Conservation (phyloP, 371 early-diverging fungal species). For the Mortierella sp. region DNA sequence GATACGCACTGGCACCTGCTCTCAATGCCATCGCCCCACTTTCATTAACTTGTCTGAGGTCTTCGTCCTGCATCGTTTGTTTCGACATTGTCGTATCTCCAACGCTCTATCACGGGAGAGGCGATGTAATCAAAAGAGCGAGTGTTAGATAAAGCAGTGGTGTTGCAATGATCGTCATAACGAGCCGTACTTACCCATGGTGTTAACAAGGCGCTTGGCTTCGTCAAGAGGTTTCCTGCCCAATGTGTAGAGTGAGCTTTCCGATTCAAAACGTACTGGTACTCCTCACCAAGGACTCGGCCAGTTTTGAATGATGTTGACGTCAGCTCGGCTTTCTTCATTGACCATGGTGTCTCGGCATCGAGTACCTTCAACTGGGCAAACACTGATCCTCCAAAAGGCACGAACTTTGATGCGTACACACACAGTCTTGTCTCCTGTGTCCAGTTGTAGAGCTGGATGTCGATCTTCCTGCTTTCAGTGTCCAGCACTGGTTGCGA, state of each 20-base stretch:
- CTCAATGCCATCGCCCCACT: too few relatives aligned
- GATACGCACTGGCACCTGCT: too few relatives aligned
- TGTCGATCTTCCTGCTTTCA: conserved; percentile 3
- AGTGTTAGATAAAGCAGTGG: too few relatives aligned
- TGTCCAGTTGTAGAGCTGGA: conserved; percentile 45
- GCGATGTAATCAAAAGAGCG: not conserved
- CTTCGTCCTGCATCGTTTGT: conserved; percentile 6
- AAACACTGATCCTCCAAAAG: conserved; percentile 9
- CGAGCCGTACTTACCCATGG: conserved; percentile 55
- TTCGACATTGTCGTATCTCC: conserved; percentile 26
- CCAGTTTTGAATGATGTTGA: conserved; percentile 30
- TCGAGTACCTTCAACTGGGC: conserved; percentile 9
- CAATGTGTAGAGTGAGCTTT: conserved; percentile 57
- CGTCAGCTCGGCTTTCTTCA: conserved; percentile 16
- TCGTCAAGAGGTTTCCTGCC: conserved; percentile 61
- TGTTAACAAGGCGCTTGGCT: conserved; percentile 61
- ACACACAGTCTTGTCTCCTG: conserved; percentile 31
- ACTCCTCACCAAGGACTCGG: conserved; percentile 64
- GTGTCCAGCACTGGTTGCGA: not conserved
- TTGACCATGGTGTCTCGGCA: conserved; percentile 22
- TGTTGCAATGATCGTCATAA: too few relatives aligned
- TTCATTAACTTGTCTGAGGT: not conserved
- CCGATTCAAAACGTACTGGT: conserved; percentile 67
- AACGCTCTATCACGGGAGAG: conserved; percentile 12
- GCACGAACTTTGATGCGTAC: conserved; percentile 29